Conservation (phyloP, 2,329 filamentous ascomycete genomes). For the Alternaria arborescens region DNA sequence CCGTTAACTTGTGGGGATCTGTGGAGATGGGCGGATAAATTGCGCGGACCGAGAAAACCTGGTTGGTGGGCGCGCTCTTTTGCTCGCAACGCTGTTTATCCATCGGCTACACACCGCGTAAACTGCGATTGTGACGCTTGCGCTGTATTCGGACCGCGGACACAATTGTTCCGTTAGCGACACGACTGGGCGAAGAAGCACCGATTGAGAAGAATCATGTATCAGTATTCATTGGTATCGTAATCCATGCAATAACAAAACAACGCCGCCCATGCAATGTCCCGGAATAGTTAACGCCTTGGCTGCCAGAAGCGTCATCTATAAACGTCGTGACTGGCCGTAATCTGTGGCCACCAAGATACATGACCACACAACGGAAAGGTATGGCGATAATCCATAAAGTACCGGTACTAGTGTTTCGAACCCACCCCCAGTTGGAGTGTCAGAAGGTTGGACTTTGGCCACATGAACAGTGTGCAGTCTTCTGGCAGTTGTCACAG, state of each 20-base stretch:
- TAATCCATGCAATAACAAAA: conserved; percentile 9
- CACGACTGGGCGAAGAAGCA: not conserved
- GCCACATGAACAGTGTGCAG: not conserved
- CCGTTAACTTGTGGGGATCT: conserved; percentile 32
- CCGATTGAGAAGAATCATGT: conserved; percentile 3
- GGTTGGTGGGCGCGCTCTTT: conserved; percentile 34
- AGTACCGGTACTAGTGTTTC: not conserved
- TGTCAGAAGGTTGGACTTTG: not conserved
- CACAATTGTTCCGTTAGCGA: conserved; percentile 14
- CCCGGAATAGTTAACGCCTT: not conserved
- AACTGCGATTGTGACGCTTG: conserved; percentile 13
- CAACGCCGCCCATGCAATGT: conserved; percentile 22
- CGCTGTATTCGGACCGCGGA: conserved; percentile 5
- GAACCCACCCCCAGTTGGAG: not conserved
- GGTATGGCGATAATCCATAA: not conserved
- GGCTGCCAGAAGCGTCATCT: not conserved
- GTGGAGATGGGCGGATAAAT: conserved; percentile 46
- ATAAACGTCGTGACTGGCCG: not conserved
- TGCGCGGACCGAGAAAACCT: conserved; percentile 29
- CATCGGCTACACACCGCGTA: conserved; percentile 27
- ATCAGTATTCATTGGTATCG: conserved; percentile 37
- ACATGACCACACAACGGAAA: not conserved
- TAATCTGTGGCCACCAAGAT: not conserved
- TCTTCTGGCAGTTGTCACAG: not conserved
- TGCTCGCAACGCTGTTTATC: conserved; percentile 19